Evolutionary conservation across 2,329 filamentous ascomycete species (phyloP).

Genomic region (Zymoseptoria crescenta): DNA sequence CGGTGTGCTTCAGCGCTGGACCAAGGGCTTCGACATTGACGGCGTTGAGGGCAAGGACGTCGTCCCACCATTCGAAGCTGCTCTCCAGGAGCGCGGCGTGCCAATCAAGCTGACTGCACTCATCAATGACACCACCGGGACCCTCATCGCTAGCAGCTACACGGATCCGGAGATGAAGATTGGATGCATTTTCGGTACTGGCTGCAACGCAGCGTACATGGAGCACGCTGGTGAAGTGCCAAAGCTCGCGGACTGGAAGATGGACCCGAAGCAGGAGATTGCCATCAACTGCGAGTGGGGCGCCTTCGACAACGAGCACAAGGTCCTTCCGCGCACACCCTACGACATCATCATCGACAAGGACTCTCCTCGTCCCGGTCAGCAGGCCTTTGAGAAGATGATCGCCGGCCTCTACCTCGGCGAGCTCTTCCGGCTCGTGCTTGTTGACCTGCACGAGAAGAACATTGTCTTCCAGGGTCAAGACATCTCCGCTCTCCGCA

Average conservation of each 20-base stretch:
- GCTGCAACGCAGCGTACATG: conserved; percentile 98
- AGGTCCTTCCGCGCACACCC: conserved; percentile 73
- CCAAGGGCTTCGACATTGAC: conserved; percentile 91
- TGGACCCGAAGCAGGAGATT: conserved; percentile 66
- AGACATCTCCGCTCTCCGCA: conserved; percentile 70
- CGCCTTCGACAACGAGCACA: conserved; percentile 89
- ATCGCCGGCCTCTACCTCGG: conserved; percentile 40
- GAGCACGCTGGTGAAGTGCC: conserved; percentile 84
- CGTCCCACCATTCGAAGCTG: conserved; percentile 77
- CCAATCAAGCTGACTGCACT: conserved; percentile 88
- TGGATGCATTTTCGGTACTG: conserved; percentile 96
- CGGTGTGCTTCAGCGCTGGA: conserved; percentile 89
- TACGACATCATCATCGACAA: conserved; percentile 45
- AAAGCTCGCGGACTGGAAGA: conserved; percentile 85
- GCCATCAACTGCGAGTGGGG: conserved; percentile 98
- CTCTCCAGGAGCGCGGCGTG: conserved; percentile 66
- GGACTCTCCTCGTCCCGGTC: conserved; percentile 38
- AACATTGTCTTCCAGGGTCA: conserved; percentile 73
- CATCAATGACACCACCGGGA: conserved; percentile 97
- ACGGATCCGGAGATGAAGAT: conserved; percentile 91
- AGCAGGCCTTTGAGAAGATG: conserved; percentile 41
- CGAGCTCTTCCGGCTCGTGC: conserved; percentile 38
- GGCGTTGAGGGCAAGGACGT: conserved; percentile 88
- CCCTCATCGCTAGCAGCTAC: conserved; percentile 91
- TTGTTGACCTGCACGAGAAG: conserved; percentile 54